These are phyloP conservation scores for Arachis hypogaea DNA, from an alignment of 306 rosid genomes.

Conservation along the genomic window DNA sequence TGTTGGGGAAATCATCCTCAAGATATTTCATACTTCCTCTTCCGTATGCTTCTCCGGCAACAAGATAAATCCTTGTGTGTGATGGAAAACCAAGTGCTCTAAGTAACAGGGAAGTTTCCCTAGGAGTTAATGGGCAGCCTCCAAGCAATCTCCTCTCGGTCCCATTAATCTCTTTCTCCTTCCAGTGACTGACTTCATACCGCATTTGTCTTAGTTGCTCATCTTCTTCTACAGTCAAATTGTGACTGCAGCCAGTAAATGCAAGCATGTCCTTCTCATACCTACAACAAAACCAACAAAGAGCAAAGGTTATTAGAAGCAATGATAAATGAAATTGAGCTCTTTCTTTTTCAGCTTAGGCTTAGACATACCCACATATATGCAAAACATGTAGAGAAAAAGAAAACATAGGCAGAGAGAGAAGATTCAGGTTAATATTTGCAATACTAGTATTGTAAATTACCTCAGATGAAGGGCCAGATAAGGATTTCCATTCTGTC, in stretches of 20 bases:
- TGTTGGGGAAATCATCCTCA: constrained; percentile 74
- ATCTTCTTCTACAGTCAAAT: constrained; percentile 80
- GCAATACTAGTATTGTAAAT: constrained; percentile 41
- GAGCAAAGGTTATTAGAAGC: constrained; percentile 19
- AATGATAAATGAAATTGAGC: background rate
- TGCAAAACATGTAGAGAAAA: background rate
- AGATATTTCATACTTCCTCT: constrained; percentile 88
- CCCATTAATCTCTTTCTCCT: constrained; percentile 95
- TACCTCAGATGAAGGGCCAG: constrained; percentile 96
- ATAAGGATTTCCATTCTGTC: constrained; percentile 69
- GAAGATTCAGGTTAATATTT: constrained; percentile 20
- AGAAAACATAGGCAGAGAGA: background rate
- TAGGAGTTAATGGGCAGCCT: constrained; percentile 92
- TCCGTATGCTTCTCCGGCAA: constrained; percentile 96
- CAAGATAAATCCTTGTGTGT: constrained; percentile 79
- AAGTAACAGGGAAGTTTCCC: constrained; percentile 92
- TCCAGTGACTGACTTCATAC: constrained; percentile 94
- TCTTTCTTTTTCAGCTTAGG: constrained; percentile 17
- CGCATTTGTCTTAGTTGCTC: constrained; percentile 85
- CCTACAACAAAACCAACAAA: constrained; percentile 46
- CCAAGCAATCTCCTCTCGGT: constrained; percentile 95
- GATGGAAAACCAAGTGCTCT: constrained; percentile 84
- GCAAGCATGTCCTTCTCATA: constrained; percentile 99
- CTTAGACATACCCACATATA: constrained; percentile 8
- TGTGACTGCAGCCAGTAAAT: constrained; percentile 96